phyloP scores from a whole-genome alignment of 768 basidiomycete genomes.

The Trametes meyenii region DNA sequence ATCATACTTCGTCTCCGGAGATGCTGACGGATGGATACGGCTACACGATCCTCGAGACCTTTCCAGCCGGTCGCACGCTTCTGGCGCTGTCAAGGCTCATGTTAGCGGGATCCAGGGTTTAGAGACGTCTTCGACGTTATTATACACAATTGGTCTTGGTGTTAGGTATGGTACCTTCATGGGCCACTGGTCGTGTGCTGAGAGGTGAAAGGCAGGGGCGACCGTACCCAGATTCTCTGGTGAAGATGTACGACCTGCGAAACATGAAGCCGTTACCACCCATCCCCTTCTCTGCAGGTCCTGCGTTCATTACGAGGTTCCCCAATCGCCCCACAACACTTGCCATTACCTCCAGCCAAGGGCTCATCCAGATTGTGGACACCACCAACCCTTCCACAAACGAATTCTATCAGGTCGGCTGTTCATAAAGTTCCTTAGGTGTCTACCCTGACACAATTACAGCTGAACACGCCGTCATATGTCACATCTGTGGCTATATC shows the following conservation, averaged over 20 bases:
- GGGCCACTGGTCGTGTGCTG: not conserved
- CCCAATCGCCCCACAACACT: slow-evolving; percentile 77
- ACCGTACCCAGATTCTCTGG: slow-evolving; percentile 87
- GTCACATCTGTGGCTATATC: slow-evolving; percentile 82
- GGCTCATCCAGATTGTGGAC: slow-evolving; percentile 86
- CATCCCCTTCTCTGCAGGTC: slow-evolving; percentile 83
- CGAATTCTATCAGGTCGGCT: slow-evolving; percentile 78
- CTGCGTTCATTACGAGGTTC: slow-evolving; percentile 81
- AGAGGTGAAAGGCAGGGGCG: slow-evolving; percentile 69
- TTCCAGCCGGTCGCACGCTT: slow-evolving; percentile 47
- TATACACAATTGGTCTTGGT: slow-evolving; percentile 87
- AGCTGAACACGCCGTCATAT: slow-evolving; percentile 77
- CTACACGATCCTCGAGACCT: slow-evolving; percentile 72
- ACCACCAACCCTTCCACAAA: slow-evolving; percentile 66
- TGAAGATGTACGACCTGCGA: slow-evolving; percentile 91
- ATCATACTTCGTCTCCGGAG: slow-evolving; percentile 66
- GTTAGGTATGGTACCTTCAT: slow-evolving; percentile 58
- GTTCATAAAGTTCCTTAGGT: not conserved
- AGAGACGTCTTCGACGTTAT: slow-evolving; percentile 74
- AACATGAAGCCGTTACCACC: slow-evolving; percentile 83
- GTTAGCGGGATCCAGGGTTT: slow-evolving; percentile 80
- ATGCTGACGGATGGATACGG: slow-evolving; percentile 73
- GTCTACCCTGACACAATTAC: not conserved
- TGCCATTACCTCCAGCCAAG: slow-evolving; percentile 76
- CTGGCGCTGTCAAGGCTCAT: slow-evolving; percentile 66